Evolutionary conservation across 1,139 yeast species (phyloP), one percentile per base, ranked within the genome.

Genomic region (Blastobotrys niveus): DNA sequence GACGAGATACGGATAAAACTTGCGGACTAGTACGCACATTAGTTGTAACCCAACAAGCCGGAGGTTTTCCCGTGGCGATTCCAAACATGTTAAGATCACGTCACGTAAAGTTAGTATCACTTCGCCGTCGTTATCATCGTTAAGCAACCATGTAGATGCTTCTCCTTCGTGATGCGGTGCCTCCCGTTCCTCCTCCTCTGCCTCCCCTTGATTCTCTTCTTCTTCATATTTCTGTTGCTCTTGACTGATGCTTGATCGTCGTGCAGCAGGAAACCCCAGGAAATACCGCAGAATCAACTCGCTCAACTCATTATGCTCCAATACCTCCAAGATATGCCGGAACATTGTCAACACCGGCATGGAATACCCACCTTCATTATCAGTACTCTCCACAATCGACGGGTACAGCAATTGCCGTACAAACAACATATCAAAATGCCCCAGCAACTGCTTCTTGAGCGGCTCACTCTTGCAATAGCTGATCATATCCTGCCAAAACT

Each of bases 401-500:
- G 65, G 64, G 27, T 58, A 52, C 4, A 63, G 48, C 32, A 60
- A 38, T 47, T 60, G 65, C 5, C 54, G 52, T 27, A 62, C 50
- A 46, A 63, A 63, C 5, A 60, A 39, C 8, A 45, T 40, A 25
- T 62, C 60, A 44, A 59, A 61, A 34, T 61, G 55, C 9, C 51
- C 52, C 29, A 60, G 43, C 14, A 63, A 51, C 15, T 47, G 41
- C 22, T 47, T 34, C 18, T 47, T 43, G 26, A 63, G 46, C 32
- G 32, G 34, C 2, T 41, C 36, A 2, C 58, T 50, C 29, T 36
- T 38, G 38, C 63, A 52, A 34, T 49, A 50, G 14, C 39, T 37
- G 15, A 60, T 42, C 46, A 60, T 45, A 38, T 62, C 64, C 46
- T 62, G 64, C 66, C 65, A 61, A 40, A 62, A 63, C 33, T 52